Evolutionary conservation across 176 grass and related monocot genomes (phyloP), one percentile per base, ranked within the genome.

Genomic region (Eleusine indica): DNA sequence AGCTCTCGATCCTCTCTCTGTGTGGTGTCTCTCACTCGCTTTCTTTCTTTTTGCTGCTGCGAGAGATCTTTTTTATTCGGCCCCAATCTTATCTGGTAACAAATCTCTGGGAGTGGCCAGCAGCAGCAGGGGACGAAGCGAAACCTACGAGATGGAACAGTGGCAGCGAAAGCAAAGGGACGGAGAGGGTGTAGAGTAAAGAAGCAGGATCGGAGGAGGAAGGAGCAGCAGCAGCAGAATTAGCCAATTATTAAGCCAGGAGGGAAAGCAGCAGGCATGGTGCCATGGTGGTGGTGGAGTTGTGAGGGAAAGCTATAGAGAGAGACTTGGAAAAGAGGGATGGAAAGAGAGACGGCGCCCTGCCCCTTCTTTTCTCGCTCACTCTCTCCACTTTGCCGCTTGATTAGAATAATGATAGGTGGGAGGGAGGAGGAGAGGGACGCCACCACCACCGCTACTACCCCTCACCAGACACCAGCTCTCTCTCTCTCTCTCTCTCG

Each of bases 131-230:
- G 61, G 74, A 79, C 62, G 71, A 53, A 37, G 81, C 49, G 69
- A 80, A 91, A 91, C 83, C 86, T 89, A 90, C 68, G 86, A 66
- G 72, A 94, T 88, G 82, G 70, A 92, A 92, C 83, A 92, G 87
- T 88, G 78, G 82, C 84, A 83, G 75, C 51, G 71, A 91, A 89
- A 88, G 73, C 70, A 71, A 84, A 68, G 60, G 47, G 53, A 11
- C 4, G 54, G 25, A 78, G 42, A 9, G 6, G 42, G 42, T 44
- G 60, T 78, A 82, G 74, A 62, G 21, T 15, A 78, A 74, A 78
- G 40, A 11, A 19, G 60, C 4, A 19, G 19, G 6, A 22, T 1
- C 7, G 7, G 52, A 5, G 52, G 52, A 54, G 18, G 54, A 63
- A 22, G 60, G 32, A 19, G 39, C 39, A 71, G 63, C 18, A 84